Evolutionary conservation across 1,139 yeast genomes (phyloP), one percentile per base, ranked within the genome.

Genomic region (Yamadazyma epiphylla): DNA sequence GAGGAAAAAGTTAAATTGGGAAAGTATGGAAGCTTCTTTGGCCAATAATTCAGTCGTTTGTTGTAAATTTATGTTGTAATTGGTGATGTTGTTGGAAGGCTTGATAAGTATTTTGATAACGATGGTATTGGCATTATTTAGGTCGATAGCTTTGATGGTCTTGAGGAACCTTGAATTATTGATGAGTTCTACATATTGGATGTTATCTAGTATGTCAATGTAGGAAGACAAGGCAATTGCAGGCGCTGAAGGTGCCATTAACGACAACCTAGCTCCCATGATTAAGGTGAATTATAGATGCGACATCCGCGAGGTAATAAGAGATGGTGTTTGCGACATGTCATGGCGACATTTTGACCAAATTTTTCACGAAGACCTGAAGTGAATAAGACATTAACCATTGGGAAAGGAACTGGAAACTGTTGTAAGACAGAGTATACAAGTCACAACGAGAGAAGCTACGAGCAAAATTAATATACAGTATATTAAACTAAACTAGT

Each of bases 201-300:
- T 68, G 37, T 80, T 77, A 19, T 77, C 77, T 15, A 91, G 64
- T 30, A 85, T 87, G 46, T 85, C 85, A 22, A 91, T 75, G 48
- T 89, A 91, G 1, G 97, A 89, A 19, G 94, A 88, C 4, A 88
- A 71, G 9, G 95, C 96, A 46, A 91, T 86, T 1, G 96, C 85
- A 4, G 94, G 89, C 3, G 96, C 88, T 10, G 91, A 78, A 5
- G 96, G 96, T 17, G 96, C 87, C 50, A 87, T 60, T 28, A 85
- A 64, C 4, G 96, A 88, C 42, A 89, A 63, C 53, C 84, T 83
- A 13, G 86, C 87, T 12, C 96, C 96, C 96, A 89, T 88, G 9
- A 5, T 13, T 10, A 15, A 11, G 10, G 11, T n/a, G 14, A 17
- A 17, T 17, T 17, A 10, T 10, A 17, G 20, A 17, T 7, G 20